Base-by-base conservation (phyloP, 2,329 filamentous ascomycete species). In the Arachnomyces sp. region DNA sequence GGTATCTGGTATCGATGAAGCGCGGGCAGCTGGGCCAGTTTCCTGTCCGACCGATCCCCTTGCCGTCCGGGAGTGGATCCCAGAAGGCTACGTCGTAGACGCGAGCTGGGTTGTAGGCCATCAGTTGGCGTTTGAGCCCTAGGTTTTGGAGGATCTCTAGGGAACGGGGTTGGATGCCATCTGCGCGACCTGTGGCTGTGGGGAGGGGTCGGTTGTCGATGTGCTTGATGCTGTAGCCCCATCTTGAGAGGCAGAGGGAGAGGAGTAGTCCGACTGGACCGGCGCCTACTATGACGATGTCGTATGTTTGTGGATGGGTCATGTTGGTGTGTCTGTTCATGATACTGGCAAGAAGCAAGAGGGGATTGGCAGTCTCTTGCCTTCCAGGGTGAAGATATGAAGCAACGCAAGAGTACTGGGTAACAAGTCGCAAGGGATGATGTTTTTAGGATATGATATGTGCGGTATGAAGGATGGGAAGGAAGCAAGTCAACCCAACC, bases 191-290 rank as follows among this genome's bases (percentile, higher is more conserved):
- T 7, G 80, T 80, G 4, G 76, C 69, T 1, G 84, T 88, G 52
- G 77, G 77, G 51, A 83, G 75, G 28, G 75, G 67, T 47, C 82
- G 68, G 65, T 93, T 94, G 67, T 95, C 89, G 57, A 95, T 87
- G 66, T 95, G 87, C 71, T 90, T 94, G 63, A 95, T 86, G 62
- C 80, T 87, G 72, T 95, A 95, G 14, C 89, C 89, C 86, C 88
- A 95, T 68, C 88, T 75, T 45, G 86, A 85, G 46, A 95, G 75
- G 59, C 85, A 90, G 21, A 88, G 88, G 7, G 87, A 92, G 16
- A 95, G 75, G 66, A 93, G 81, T 43, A 95, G 76, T 40, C 89
- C 89, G 31, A 89, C 87, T 3, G 89, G 89, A 33, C 31, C 31
- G 41, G 89, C 89, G 48, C 89, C 89, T 40, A 95, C 75, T 50